phyloP scores from a whole-genome alignment of 768 basidiomycete species.

The Amanita jacksonii region DNA sequence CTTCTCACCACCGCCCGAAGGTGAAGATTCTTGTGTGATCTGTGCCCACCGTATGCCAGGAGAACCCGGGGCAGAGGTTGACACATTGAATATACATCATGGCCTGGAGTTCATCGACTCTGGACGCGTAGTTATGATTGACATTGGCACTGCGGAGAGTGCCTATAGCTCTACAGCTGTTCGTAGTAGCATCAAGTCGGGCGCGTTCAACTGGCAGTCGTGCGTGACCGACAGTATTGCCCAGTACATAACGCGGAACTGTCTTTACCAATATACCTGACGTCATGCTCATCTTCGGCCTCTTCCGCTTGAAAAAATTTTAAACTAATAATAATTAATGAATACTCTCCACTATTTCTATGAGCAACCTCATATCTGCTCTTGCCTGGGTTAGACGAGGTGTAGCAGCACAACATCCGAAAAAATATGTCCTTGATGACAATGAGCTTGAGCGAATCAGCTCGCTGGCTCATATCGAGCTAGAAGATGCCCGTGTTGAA shows the following conservation, averaged over 20 bases:
- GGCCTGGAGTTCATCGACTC: conserved; percentile 41
- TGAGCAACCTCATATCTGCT: conserved; percentile 71
- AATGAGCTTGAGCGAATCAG: conserved; percentile 85
- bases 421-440: conserved; percentile 86
- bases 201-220: conserved; percentile 1
- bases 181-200: conserved; percentile 32
- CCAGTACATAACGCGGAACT: conserved; percentile 5
- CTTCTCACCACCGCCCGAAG: conserved; percentile 35
- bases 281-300: neutral
- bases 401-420: conserved; percentile 61
- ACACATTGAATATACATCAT: conserved; percentile 17
- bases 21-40: conserved; percentile 52
- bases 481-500: conserved; percentile 85
- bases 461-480: conserved; percentile 73
- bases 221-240: conserved; percentile 6
- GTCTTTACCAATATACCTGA: too few species aligned
- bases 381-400: conserved; percentile 80
- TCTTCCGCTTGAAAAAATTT: neutral
- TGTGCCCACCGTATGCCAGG: conserved; percentile 45
- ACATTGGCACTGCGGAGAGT: conserved; percentile 47
- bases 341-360: too few species aligned
- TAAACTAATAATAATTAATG: conserved; percentile 1
- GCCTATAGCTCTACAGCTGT: conserved; percentile 65
- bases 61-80: conserved; percentile 5
- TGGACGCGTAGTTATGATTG: conserved; percentile 47